A percentile compares a stretch with the other conserved stretches of the same genome.
Conservation (phyloP, 305 asterid species). For the Rubia occidens region DNA sequence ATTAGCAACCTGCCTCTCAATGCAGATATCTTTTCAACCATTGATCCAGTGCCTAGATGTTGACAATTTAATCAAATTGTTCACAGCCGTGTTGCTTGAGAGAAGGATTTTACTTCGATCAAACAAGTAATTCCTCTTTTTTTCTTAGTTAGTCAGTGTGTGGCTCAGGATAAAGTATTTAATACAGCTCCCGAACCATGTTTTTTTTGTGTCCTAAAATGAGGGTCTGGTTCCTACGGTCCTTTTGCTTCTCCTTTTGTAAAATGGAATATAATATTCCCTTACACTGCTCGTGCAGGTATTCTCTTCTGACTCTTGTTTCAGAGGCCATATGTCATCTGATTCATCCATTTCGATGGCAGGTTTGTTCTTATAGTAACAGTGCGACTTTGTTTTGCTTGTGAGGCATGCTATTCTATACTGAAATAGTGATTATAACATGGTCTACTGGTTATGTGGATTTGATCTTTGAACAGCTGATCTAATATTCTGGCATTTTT, state of each 20-base stretch:
- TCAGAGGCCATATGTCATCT: slow-evolving; percentile 97
- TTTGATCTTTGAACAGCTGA: slow-evolving; percentile 16
- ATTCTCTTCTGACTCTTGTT: slow-evolving; percentile 88
- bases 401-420: not conserved
- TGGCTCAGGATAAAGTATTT: not conserved
- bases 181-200: not conserved
- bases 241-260: not conserved
- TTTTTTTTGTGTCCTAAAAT: not conserved
- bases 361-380: slow-evolving; percentile 35
- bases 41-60: slow-evolving; percentile 95
- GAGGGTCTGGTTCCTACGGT: not conserved
- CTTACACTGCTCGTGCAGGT: slow-evolving; percentile 47
- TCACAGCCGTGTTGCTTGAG: slow-evolving; percentile 88
- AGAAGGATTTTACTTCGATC: slow-evolving; percentile 96
- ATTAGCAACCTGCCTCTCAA: slow-evolving; percentile 15
- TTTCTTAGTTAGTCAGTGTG: slow-evolving; percentile 10
- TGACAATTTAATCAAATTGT: slow-evolving; percentile 81
- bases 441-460: not conserved
- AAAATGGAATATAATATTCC: slow-evolving; percentile 3
- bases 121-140: slow-evolving; percentile 49
- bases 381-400: not conserved
- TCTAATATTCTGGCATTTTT: slow-evolving; percentile 38
- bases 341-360: slow-evolving; percentile 98
- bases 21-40: slow-evolving; percentile 95
- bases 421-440: not conserved